Evolutionary conservation across 208 protist genomes (phyloP).

Genomic region (Acanthamoeba polyphaga): DNA sequence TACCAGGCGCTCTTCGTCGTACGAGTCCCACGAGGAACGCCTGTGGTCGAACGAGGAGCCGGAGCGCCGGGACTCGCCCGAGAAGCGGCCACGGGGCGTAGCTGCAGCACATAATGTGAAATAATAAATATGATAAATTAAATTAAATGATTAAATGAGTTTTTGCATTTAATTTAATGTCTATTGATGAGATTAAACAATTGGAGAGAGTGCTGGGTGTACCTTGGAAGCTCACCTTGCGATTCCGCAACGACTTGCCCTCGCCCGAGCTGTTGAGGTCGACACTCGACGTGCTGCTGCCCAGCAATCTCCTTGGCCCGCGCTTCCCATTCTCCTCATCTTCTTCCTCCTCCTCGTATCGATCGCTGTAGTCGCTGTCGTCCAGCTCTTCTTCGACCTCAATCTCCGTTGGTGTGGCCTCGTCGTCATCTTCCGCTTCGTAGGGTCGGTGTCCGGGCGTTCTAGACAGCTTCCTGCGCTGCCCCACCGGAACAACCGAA

Average conservation of each 20-base stretch:
- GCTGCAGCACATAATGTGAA: not conserved
- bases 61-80: not conserved
- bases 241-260: not conserved
- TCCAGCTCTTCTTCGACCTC: not conserved
- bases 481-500: not conserved
- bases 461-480: not conserved
- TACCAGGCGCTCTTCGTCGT: not conserved
- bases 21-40: not conserved
- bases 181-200: not conserved
- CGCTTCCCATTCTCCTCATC: not conserved
- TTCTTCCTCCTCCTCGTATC: not conserved
- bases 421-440: not conserved
- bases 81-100: not conserved
- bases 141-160: too few species aligned
- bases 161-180: too few species aligned
- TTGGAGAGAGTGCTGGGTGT: not conserved
- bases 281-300: not conserved
- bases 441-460: not conserved
- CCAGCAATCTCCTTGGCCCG: not conserved
- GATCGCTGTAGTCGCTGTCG: not conserved
- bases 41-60: not conserved
- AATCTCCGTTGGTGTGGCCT: not conserved
- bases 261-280: conserved; percentile 6
- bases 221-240: conserved; percentile 17
- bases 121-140: too few species aligned